Percentiles rank a stretch among this genome's conserved stretches.
Conservation (phyloP, 768 basidiomycete genomes). For the Lactarius quietus region DNA sequence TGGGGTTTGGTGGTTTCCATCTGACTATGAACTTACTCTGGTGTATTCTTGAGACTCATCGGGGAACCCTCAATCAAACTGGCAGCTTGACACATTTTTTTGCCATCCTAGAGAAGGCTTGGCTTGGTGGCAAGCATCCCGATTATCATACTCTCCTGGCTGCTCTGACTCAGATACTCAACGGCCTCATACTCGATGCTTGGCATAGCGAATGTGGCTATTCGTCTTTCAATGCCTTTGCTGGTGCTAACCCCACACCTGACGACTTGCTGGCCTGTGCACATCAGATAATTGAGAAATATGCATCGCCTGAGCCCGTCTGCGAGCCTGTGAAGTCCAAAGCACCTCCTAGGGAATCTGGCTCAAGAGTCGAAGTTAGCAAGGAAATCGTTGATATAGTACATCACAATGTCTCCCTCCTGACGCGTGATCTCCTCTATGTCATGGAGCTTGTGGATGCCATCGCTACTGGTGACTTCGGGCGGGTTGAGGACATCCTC, state of each 20-base stretch:
- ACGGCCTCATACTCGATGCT: background rate
- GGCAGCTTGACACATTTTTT: background rate
- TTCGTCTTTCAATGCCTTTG: background rate
- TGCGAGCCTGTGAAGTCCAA: background rate
- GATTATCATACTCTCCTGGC: background rate
- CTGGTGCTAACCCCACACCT: background rate
- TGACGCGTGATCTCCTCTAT: background rate
- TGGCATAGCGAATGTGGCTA: background rate
- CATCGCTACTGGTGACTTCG: background rate
- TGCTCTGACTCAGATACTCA: background rate
- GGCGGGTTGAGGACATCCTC: background rate
- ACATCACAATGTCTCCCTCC: background rate
- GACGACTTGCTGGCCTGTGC: too few relatives aligned
- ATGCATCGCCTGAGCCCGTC: background rate
- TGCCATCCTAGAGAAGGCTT: background rate
- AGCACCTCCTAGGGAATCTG: background rate
- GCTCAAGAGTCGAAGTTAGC: too few relatives aligned
- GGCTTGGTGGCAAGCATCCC: background rate
- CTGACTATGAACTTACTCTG: background rate
- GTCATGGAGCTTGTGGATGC: background rate
- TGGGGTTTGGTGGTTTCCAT: background rate
- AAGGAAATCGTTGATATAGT: too few relatives aligned
- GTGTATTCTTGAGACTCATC: background rate
- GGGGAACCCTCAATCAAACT: background rate
- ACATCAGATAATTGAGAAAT: too few relatives aligned